Evolutionary conservation across 257 asterid species (phyloP).

Genomic region (Solanum paucissectum): DNA sequence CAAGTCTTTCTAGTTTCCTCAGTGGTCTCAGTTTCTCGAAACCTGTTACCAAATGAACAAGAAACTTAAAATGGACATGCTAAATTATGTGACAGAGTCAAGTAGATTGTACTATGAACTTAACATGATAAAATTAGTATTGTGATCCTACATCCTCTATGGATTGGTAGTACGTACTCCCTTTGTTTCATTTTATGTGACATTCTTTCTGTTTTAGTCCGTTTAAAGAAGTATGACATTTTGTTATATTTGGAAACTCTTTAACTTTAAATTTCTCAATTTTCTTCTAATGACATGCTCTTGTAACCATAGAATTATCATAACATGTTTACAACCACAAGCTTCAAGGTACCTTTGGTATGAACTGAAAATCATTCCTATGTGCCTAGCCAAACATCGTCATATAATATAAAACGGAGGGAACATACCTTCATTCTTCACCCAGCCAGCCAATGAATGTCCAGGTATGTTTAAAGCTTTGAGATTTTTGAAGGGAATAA

Average conservation of each 20-base stretch:
- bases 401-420: not conserved
- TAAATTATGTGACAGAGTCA: not conserved
- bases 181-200: not conserved
- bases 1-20: not conserved
- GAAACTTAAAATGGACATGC: not conserved
- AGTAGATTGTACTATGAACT: not conserved
- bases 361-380: not conserved
- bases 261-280: not conserved
- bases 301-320: no score
- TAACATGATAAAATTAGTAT: not conserved
- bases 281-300: not conserved
- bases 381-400: not conserved
- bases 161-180: not conserved
- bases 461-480: not conserved
- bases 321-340: not conserved
- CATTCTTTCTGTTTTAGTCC: not conserved
- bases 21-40: not conserved
- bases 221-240: no score
- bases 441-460: not conserved
- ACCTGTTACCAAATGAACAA: not conserved
- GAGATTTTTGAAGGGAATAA: not conserved
- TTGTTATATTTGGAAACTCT: not conserved
- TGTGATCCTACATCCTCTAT: not conserved
- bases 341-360: not conserved
- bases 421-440: not conserved